Conservation (phyloP, 1,139 yeast species). For the Martiniozyma asiatica region DNA sequence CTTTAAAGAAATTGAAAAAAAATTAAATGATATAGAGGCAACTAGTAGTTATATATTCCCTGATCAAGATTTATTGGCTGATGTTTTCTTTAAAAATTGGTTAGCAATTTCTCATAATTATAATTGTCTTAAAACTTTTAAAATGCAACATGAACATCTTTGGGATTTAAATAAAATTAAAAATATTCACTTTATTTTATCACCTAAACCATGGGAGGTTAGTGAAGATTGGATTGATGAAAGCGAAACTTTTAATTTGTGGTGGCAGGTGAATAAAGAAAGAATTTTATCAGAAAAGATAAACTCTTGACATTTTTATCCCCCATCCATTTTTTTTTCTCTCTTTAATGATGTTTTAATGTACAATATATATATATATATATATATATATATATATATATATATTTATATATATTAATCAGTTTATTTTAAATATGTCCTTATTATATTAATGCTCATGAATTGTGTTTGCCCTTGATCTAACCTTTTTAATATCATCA, state of each 20-base stretch:
- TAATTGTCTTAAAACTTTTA: slow-evolving; percentile 41
- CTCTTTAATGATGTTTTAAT: neutral
- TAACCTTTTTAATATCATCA: no score
- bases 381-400: no score
- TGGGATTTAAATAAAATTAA: slow-evolving; percentile 37
- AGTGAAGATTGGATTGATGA: slow-evolving; percentile 18
- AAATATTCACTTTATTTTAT: slow-evolving; percentile 40
- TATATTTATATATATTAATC: no score
- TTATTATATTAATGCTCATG: no score
- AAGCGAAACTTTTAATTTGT: slow-evolving; percentile 25
- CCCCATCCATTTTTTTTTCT: neutral
- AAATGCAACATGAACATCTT: slow-evolving; percentile 28
- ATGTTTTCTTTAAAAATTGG: slow-evolving; percentile 38
- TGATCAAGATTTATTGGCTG: slow-evolving; percentile 44
- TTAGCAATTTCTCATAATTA: slow-evolving; percentile 36
- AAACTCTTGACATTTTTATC: no score
- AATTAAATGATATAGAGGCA: slow-evolving; percentile 24
- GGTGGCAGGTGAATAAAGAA: slow-evolving; percentile 31
- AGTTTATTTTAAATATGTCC: no score
- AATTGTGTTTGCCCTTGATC: slow-evolving; percentile 18
- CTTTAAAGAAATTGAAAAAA: slow-evolving; percentile 27
- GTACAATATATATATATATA: no score
- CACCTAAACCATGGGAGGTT: slow-evolving; percentile 49
- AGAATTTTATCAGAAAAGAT: no score
- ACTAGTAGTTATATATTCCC: slow-evolving; percentile 37